Base-by-base conservation (phyloP, 257 asterid species). In the Eustoma russellianum region DNA sequence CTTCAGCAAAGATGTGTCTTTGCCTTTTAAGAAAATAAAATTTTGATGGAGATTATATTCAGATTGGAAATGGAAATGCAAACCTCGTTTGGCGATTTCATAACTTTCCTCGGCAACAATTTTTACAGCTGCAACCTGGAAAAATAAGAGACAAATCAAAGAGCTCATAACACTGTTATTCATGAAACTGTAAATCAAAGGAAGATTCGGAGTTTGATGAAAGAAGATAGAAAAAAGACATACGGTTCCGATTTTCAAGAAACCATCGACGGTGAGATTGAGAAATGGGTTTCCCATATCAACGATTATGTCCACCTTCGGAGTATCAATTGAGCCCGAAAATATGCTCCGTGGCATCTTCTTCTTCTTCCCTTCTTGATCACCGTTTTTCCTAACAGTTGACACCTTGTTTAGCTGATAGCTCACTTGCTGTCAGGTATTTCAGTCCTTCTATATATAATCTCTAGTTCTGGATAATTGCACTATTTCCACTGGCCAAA, bases 231-330 rank as follows among this genome's bases (percentile, higher is more conserved):
- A 0, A 18, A 7, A 24, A 18, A 57, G 47, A 17, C 24, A 75
- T 74, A 87, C 94, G 55, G 79, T 38, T 78, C 93, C 89, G 41
- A 84, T 78, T 76, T 81, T 84, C 78, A 79, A 63, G 83, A 88
- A 88, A 17, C 87, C 87, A 64, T 88, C 90, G 15, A 84, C 64
- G 9, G 93, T 67, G 68, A 62, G 82, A 57, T 88, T 84, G 65
- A 86, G 94, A 46, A 77, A 64, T 11, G 94, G 94, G 66, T 83
- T 73, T 51, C 93, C 93, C 85, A 62, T 18, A 53, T 88, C 94
- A 30, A 81, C 76, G 10, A 60, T 11, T 18, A 86, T 6, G 58
- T 82, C 83, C 67, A 78, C 77, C 47, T 70, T 86, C 0, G 91
- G 79, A 11, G 91, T 65, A 38, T 10, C 43, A 14, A 74, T 0